phyloP scores from a whole-genome alignment of 352 stramenopile species.

The Paralagenidium karlingii region DNA sequence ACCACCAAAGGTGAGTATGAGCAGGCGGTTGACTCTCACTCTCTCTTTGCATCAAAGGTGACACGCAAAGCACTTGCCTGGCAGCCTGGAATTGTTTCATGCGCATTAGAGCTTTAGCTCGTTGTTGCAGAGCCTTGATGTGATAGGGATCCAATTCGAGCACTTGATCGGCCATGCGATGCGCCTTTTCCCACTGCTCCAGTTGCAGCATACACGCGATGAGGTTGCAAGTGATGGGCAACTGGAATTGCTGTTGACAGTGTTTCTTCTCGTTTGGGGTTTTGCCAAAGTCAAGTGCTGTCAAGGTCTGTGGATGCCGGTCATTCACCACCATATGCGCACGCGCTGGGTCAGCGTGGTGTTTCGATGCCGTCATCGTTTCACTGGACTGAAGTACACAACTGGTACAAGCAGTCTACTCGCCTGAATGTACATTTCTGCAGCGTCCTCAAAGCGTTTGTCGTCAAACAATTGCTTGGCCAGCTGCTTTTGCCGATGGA shows the following conservation, averaged over 20 bases:
- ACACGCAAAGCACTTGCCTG: too few relatives aligned
- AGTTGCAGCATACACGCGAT: constrained; percentile 42
- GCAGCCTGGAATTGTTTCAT: constrained; percentile 40
- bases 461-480: constrained; percentile 44
- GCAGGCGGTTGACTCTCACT: background rate
- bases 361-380: too few relatives aligned
- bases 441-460: constrained; percentile 27
- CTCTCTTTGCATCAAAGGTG: too few relatives aligned
- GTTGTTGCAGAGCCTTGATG: constrained; percentile 46
- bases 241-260: constrained; percentile 33
- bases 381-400: too few relatives aligned
- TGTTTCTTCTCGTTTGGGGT: constrained; percentile 16
- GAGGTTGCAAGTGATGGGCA: constrained; percentile 73
- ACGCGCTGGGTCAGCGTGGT: too few relatives aligned
- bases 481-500: constrained; percentile 17
- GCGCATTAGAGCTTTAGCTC: constrained; percentile 34
- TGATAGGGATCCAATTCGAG: constrained; percentile 26
- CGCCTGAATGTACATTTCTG: constrained; percentile 55
- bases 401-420: too few relatives aligned
- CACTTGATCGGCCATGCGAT: constrained; percentile 39
- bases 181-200: constrained; percentile 58
- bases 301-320: too few relatives aligned
- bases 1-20: background rate
- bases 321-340: too few relatives aligned
- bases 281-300: constrained; percentile 45